A percentile compares a stretch with the other conserved stretches of the same genome.
Evolutionary conservation across 371 early-diverging fungal species (phyloP).

Genomic region (Mortierella sp.): DNA sequence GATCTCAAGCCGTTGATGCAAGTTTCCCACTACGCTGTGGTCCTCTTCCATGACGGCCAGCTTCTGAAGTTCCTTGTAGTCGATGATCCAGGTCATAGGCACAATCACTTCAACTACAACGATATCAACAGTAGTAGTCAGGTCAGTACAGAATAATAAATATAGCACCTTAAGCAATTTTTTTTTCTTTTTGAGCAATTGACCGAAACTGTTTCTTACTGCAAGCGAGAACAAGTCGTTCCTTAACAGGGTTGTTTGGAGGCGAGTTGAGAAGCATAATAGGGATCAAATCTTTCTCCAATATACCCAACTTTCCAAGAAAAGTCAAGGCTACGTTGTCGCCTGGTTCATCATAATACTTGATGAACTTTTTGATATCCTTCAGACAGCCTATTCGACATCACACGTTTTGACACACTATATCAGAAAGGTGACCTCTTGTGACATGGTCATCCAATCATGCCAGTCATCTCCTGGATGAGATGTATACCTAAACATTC

Average conservation of each 20-base stretch:
- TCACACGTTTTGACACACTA: neutral
- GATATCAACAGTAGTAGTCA: neutral
- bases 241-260: constrained; percentile 40
- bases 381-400: constrained; percentile 68
- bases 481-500: constrained; percentile 77
- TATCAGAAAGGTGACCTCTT: neutral
- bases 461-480: neutral
- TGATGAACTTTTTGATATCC: constrained; percentile 83
- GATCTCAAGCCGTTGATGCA: constrained; percentile 64
- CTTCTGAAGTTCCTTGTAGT: constrained; percentile 37
- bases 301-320: constrained; percentile 78
- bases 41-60: constrained; percentile 51
- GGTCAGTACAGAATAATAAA: neutral
- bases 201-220: constrained; percentile 50
- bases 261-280: constrained; percentile 73
- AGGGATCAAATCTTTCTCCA: constrained; percentile 85
- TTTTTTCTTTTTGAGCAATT: neutral
- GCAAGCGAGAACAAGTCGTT: constrained; percentile 70
- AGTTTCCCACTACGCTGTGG: constrained; percentile 54
- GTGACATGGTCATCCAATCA: neutral
- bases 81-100: constrained; percentile 80
- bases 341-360: constrained; percentile 73
- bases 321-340: constrained; percentile 73
- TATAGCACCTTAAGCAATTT: neutral
- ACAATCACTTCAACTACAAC: constrained; percentile 79